Evolutionary conservation across 768 basidiomycete genomes (phyloP).

Genomic region (Auricularia heimuer): DNA sequence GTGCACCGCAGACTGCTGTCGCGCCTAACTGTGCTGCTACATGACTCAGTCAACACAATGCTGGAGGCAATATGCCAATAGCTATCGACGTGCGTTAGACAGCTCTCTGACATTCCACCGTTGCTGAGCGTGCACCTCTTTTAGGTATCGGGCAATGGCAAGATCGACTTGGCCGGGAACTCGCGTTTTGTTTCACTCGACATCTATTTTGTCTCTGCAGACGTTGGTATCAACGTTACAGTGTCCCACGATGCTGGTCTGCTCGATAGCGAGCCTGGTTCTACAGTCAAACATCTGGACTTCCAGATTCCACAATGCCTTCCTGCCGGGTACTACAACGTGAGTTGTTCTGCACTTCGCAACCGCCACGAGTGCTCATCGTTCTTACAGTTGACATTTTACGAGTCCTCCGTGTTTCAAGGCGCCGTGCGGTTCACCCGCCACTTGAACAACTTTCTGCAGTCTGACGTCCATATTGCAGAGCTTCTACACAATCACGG

Average conservation of each 20-base stretch:
- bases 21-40: not conserved
- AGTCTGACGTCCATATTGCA: not conserved
- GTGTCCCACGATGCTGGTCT: constrained; percentile 2
- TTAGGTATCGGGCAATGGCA: constrained; percentile 3
- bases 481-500: not conserved
- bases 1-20: not conserved
- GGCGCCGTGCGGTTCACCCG: not conserved
- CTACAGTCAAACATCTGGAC: constrained; percentile 5
- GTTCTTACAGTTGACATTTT: constrained; percentile 5
- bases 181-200: constrained; percentile 4
- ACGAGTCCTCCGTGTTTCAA: constrained; percentile 4
- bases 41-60: not conserved
- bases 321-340: constrained; percentile 2
- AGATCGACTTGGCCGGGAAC: not conserved
- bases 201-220: constrained; percentile 2
- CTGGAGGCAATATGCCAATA: not conserved
- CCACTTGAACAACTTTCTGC: not conserved
- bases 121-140: not conserved
- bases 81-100: not conserved
- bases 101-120: not conserved
- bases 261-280: constrained; percentile 3
- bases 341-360: not conserved
- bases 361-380: not conserved
- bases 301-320: constrained; percentile 19
- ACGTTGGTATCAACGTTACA: constrained; percentile 2